These are phyloP conservation scores for Cymodocea nodosa DNA, from an alignment of 116 monocot species.

Conservation along the genomic window DNA sequence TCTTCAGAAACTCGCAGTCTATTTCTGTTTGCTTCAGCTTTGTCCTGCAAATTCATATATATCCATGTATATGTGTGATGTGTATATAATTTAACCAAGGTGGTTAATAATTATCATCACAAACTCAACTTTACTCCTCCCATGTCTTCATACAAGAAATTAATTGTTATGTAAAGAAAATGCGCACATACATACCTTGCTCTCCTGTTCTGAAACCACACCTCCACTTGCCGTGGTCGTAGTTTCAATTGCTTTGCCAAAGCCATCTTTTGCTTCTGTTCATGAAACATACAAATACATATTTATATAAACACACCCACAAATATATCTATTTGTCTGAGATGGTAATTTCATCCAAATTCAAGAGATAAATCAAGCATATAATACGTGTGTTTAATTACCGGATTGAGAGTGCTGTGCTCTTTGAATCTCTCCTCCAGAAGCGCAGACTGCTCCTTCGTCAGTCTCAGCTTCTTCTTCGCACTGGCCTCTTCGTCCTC, in stretches of 20 bases:
- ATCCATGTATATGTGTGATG: not conserved
- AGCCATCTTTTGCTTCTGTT: slow-evolving; percentile 80
- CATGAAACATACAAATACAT: not conserved
- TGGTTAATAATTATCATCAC: no score
- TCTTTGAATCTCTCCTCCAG: slow-evolving; percentile 84
- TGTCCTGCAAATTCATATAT: slow-evolving; percentile 37
- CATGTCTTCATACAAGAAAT: no score
- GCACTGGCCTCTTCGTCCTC: slow-evolving; percentile 46
- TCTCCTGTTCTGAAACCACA: slow-evolving; percentile 96
- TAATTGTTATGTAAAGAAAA: not conserved
- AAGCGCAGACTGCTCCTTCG: slow-evolving; percentile 77
- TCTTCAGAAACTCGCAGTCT: slow-evolving; percentile 72
- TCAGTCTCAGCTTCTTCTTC: slow-evolving; percentile 79
- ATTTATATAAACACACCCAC: no score
- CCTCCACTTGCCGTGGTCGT: slow-evolving; percentile 78
- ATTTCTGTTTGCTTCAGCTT: slow-evolving; percentile 93
- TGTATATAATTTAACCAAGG: no score
- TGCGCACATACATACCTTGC: slow-evolving; percentile 40
- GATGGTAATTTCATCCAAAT: no score
- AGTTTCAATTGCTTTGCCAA: slow-evolving; percentile 81
- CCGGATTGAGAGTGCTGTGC: slow-evolving; percentile 80
- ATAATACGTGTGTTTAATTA: slow-evolving; percentile 4
- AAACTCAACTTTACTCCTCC: no score
- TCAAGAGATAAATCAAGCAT: no score
- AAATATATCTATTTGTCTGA: no score